Base-by-base conservation (phyloP, 495 filamentous ascomycete genomes). In the Geopyxis carbonaria region DNA sequence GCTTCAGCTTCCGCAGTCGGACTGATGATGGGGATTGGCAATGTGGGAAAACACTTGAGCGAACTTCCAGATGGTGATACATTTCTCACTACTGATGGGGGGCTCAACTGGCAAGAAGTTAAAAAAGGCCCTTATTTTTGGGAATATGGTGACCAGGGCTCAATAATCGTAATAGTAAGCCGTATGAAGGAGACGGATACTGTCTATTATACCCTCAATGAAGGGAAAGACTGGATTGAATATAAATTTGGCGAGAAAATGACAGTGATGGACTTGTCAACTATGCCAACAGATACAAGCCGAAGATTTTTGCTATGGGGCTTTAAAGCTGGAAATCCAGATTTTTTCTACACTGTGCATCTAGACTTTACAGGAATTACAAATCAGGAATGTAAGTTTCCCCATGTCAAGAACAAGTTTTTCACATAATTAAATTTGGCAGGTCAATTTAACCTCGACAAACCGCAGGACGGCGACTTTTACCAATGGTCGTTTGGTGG, bases 61-160 rank as follows among this genome's bases (percentile, higher is more conserved):
- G 53, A 48, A 11, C 59, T 57, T 22, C 60, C 61, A 14, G 57
- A 63, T 18, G 72, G 72, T 27, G 74, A 83, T 50, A 95, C 87
- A 0, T 99, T 82, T 64, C 73, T 94, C 57, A 89, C 81, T 25
- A 61, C 61, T 1, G 84, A 99, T 57, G 89, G 76, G 24, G 91
- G 91, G n/a, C 61, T 93, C 41, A 75, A 62, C 21, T 99, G 91
- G 91, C 77, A 67, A 30, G 66, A 74, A 24, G 76, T 79, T 38
- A 86, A 74, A 62, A 81, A 87, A 53, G 91, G 89, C 5, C 68
- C 61, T 24, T 91, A 83, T 60, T 75, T 77, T 60, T 99, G 83
- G 80, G 83, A 92, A 48, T 91, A 76, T 49, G 89, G 89, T 38
- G 91, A 95, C 46, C 80, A 91, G 55, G 91, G 91, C 13, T 84